phyloP scores from a whole-genome alignment of 139 green algal genomes.

The Nannochloris sp. region DNA sequence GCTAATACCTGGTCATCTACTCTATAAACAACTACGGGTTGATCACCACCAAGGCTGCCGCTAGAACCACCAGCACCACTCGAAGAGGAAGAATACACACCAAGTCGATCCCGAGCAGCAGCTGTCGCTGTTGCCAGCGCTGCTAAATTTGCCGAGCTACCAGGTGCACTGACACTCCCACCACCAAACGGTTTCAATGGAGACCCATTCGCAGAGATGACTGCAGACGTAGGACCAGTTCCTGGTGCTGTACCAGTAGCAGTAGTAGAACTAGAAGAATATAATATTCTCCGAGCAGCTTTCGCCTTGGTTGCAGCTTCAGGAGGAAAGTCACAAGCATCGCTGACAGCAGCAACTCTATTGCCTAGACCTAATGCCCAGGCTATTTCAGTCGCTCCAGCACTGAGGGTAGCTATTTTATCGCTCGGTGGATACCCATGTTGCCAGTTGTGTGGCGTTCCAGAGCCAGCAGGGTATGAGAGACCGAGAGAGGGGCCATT shows the following conservation, averaged over 20 bases:
- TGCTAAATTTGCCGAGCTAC: background rate
- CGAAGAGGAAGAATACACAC: background rate
- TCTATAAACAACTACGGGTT: conserved; percentile 20
- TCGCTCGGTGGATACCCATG: conserved; percentile 11
- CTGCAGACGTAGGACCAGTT: background rate
- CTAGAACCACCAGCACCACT: no score
- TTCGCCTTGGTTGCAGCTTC: conserved; percentile 24
- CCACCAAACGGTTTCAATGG: background rate
- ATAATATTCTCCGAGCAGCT: conserved; percentile 27
- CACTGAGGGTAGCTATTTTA: conserved; percentile 62
- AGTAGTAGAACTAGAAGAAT: no score
- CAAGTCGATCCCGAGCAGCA: background rate
- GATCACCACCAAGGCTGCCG: no score
- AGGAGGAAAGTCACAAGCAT: conserved; percentile 62
- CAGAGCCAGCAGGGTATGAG: no score
- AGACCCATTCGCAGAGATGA: background rate
- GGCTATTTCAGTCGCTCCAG: conserved; percentile 68
- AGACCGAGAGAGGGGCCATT: no score
- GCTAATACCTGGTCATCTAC: conserved; percentile 66
- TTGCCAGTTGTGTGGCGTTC: conserved; percentile 28
- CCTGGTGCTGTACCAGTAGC: background rate
- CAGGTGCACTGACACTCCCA: background rate
- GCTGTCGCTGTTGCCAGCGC: background rate
- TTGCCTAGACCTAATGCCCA: conserved; percentile 62
- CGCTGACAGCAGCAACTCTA: conserved; percentile 59